Evolutionary conservation across 441 rosid genomes (phyloP), one percentile per base, ranked within the genome.

Genomic region (Erodium moschatum): DNA sequence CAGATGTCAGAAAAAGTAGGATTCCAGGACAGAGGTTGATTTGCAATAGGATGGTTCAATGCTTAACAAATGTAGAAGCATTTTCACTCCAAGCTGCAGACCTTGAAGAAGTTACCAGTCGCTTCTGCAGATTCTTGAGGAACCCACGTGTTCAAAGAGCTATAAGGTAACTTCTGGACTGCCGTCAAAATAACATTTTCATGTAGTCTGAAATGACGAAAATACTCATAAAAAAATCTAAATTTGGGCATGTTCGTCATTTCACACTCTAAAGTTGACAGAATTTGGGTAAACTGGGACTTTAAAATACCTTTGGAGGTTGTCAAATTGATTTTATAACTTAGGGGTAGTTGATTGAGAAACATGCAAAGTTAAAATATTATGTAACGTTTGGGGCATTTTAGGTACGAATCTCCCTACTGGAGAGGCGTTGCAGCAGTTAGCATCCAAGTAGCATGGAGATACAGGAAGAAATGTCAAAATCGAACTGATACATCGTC

Each of bases 361-460:
- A 24, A 0, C 0, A 33, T 33, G 38, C 38, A 33, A 1, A 33
- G 5, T 33, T 3, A 5, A 33, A 5, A 2, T 42, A 8, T 42
- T 42, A 42, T 11, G 48, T 42, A 8, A 42, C 10, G 11, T 42
- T 42, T 42, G 12, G 48, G 48, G 48, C 48, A 9, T 48, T 65
- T 69, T 78, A 88, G 94, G 85, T 85, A 91, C 67, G 81, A 83
- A 73, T 91, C 90, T 18, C 97, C 90, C 4, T 85, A 85, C 73
- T 88, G 95, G 97, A 85, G 89, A 76, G 67, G 74, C 78, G 64
- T 75, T 19, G 96, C 93, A 19, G 95, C 95, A 46, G 77, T 44
- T 9, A 77, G 72, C 65, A 87, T 92, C 75, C 95, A 88, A 80
- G 96, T 89, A 69, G 86, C 89, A 2, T 88, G 97, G 97, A 86